Evolutionary conservation across 495 filamentous ascomycete species (phyloP).

Genomic region (Extremus antarcticus): DNA sequence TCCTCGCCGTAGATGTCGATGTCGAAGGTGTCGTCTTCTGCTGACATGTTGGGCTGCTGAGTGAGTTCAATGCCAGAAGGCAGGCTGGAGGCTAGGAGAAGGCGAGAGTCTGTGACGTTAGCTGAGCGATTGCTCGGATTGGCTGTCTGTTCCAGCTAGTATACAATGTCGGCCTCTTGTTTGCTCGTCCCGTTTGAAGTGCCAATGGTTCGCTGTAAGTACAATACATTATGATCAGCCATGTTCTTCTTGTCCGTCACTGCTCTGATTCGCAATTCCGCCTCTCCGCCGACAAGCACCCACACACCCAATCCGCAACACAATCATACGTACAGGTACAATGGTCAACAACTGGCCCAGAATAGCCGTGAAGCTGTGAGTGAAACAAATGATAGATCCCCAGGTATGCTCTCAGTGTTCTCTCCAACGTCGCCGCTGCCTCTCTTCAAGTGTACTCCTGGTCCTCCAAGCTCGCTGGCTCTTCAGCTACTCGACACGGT

Average conservation of each 20-base stretch:
- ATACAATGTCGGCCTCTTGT: neutral
- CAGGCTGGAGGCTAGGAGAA: neutral
- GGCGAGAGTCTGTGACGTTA: neutral
- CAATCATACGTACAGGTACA: constrained; percentile 1
- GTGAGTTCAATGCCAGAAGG: neutral
- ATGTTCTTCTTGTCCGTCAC: neutral
- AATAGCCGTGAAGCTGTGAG: no score
- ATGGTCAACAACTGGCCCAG: neutral
- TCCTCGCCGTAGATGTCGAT: constrained; percentile 96
- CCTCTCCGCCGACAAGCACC: neutral
- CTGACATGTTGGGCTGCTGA: constrained; percentile 44
- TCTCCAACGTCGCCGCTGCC: no score
- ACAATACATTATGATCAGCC: neutral
- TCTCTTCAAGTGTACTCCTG: no score
- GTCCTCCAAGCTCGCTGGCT: no score
- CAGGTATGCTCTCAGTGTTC: no score
- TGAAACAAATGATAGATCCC: no score
- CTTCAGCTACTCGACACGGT: no score
- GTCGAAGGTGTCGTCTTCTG: constrained; percentile 88
- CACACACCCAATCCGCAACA: neutral
- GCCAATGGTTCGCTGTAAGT: neutral
- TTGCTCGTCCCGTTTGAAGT: neutral
- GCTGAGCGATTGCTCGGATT: neutral
- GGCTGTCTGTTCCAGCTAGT: neutral
- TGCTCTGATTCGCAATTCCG: neutral